These are phyloP conservation scores for Talaromyces sp. DNA, from an alignment of 2,329 filamentous ascomycete species.

Conservation along the genomic window DNA sequence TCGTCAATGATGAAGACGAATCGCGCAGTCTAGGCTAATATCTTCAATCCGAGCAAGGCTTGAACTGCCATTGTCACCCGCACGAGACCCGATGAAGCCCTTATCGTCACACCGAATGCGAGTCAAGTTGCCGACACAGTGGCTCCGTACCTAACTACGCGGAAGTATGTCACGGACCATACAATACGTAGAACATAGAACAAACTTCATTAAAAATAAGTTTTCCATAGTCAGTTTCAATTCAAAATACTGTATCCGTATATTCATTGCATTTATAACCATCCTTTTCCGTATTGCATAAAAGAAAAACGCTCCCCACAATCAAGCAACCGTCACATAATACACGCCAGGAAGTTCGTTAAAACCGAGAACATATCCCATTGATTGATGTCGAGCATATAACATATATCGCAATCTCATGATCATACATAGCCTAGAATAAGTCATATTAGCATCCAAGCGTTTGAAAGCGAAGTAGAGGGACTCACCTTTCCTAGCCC, in stretches of 20 bases:
- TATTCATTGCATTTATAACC: not conserved
- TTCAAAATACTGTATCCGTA: not conserved
- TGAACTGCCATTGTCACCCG: not conserved
- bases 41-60: not conserved
- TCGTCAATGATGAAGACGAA: too few relatives aligned
- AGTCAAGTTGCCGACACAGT: not conserved
- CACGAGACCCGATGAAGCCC: not conserved
- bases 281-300: not conserved
- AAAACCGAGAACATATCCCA: not conserved
- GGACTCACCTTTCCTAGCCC: constrained; percentile 60
- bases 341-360: constrained; percentile 1
- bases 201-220: not conserved
- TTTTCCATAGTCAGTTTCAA: not conserved
- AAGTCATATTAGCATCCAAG: not conserved
- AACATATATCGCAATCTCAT: not conserved
- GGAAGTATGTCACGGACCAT: not conserved
- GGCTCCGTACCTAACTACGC: not conserved
- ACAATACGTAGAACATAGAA: not conserved
- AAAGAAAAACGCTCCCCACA: not conserved
- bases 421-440: constrained; percentile 7
- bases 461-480: not conserved
- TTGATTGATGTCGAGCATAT: not conserved
- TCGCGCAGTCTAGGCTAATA: too few relatives aligned
- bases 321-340: not conserved
- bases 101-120: not conserved